Conservation (phyloP, 345 rosid species). For the Pistacia vera region DNA sequence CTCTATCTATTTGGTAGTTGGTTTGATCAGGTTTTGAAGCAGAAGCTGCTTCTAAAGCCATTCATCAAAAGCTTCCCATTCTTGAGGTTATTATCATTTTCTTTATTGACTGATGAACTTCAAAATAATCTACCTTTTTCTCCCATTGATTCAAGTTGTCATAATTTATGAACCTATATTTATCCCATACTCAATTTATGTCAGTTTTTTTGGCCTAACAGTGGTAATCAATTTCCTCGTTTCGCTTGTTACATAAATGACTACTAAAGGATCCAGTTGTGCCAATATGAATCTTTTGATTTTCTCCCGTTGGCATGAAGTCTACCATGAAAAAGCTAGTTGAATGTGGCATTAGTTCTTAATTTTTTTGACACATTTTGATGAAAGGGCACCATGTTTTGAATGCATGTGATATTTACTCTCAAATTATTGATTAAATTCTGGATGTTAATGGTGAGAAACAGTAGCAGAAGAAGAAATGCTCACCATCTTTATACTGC, state of each 20-base stretch:
- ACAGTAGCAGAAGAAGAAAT: background rate
- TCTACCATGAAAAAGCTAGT: too few species aligned
- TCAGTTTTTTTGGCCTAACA: background rate
- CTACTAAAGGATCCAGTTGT: too few species aligned
- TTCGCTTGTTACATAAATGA: background rate
- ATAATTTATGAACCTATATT: background rate
- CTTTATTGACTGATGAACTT: background rate
- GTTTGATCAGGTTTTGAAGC: constrained; percentile 4
- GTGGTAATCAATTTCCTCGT: background rate
- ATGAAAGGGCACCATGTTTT: too few species aligned
- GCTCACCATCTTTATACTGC: background rate
- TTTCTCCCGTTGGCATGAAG: too few species aligned
- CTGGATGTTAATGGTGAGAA: background rate
- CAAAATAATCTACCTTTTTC: background rate
- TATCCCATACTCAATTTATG: background rate
- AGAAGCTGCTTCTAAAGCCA: background rate
- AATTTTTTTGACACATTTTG: too few species aligned
- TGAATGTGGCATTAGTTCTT: too few species aligned
- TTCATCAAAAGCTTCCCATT: background rate
- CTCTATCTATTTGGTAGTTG: background rate
- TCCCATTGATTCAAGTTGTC: background rate
- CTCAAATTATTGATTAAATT: background rate
- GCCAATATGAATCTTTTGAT: too few species aligned
- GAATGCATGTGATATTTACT: too few species aligned
- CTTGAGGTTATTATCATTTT: background rate